These are phyloP conservation scores for Ophiocordyceps polyrhachis-furcata DNA, from an alignment of 2,329 filamentous ascomycete genomes.

Conservation along the genomic window DNA sequence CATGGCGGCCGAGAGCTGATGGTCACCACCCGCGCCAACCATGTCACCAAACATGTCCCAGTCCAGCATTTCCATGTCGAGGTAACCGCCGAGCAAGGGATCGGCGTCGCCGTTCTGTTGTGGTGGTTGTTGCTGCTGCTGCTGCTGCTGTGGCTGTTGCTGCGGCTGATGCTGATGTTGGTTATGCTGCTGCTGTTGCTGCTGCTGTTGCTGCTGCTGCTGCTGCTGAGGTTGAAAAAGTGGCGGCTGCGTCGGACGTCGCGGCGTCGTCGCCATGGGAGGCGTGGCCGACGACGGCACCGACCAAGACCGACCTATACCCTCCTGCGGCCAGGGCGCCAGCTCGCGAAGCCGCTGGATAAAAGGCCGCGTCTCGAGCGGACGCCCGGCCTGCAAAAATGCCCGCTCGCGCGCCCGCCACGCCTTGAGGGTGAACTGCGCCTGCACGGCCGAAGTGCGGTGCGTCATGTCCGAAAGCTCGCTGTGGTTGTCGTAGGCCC, in stretches of 20 bases:
- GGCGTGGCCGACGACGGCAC: conserved; percentile 10
- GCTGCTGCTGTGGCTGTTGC: background rate
- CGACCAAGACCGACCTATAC: conserved; percentile 9
- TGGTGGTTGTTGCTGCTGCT: conserved; percentile 1
- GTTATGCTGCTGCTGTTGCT: conserved; percentile 5
- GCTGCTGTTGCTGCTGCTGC: background rate
- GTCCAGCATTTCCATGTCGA: conserved; percentile 24
- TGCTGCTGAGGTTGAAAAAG: conserved; percentile 7
- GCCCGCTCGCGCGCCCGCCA: conserved; percentile 32
- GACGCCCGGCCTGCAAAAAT: conserved; percentile 16
- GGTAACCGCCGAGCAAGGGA: conserved; percentile 22
- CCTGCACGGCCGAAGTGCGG: conserved; percentile 25
- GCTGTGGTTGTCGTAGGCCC: conserved; percentile 27
- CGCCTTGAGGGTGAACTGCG: conserved; percentile 28
- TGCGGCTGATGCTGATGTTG: background rate
- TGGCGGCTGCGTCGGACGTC: conserved; percentile 3
- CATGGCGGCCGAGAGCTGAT: conserved; percentile 13
- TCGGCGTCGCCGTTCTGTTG: conserved; percentile 13
- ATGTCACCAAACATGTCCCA: conserved; percentile 26
- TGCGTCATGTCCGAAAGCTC: conserved; percentile 30
- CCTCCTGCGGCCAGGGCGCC: conserved; percentile 20
- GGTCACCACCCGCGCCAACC: conserved; percentile 8
- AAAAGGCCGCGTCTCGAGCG: conserved; percentile 23
- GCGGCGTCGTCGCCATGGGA: conserved; percentile 5
- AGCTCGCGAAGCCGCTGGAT: conserved; percentile 24